Evolutionary conservation across 306 rosid genomes (phyloP).

Genomic region (Corylus avellana): DNA sequence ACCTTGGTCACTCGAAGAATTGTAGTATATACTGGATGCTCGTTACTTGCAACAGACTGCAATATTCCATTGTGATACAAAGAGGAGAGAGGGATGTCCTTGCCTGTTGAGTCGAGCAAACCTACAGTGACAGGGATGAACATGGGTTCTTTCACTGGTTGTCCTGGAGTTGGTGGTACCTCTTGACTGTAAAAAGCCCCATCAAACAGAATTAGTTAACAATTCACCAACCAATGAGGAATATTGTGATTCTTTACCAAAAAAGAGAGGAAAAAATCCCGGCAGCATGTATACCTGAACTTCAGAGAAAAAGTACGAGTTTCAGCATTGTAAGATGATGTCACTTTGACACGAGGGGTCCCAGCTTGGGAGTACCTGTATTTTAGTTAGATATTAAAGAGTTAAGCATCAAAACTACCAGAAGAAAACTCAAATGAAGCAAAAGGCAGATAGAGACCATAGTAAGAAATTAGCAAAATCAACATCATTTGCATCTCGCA

Average conservation of each 20-base stretch:
- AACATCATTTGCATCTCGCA: constrained; percentile 91
- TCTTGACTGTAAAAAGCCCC: constrained; percentile 69
- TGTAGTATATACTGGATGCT: constrained; percentile 62
- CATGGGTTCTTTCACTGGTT: constrained; percentile 85
- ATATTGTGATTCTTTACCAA: constrained; percentile 13
- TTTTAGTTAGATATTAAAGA: constrained; percentile 9
- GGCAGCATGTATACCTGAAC: constrained; percentile 55
- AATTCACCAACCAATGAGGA: constrained; percentile 25
- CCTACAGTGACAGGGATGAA: constrained; percentile 88
- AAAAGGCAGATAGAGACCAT: constrained; percentile 51
- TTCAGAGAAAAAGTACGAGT: constrained; percentile 70
- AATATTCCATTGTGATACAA: constrained; percentile 67
- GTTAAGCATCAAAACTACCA: constrained; percentile 19
- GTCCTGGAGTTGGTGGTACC: constrained; percentile 89
- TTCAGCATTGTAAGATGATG: constrained; percentile 74
- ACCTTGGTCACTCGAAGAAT: constrained; percentile 95
- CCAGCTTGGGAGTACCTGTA: constrained; percentile 99
- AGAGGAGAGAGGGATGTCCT: constrained; percentile 67
- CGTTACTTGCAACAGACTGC: constrained; percentile 56
- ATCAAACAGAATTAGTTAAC: constrained; percentile 36
- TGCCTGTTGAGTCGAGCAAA: constrained; percentile 75
- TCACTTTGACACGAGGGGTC: constrained; percentile 78
- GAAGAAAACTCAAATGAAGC: constrained; percentile 14
- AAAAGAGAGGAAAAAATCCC: constrained; percentile 18
- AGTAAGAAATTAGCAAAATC: constrained; percentile 91